These are phyloP conservation scores for Colletotrichum australisinense DNA, from an alignment of 2,329 filamentous ascomycete species.

Conservation along the genomic window DNA sequence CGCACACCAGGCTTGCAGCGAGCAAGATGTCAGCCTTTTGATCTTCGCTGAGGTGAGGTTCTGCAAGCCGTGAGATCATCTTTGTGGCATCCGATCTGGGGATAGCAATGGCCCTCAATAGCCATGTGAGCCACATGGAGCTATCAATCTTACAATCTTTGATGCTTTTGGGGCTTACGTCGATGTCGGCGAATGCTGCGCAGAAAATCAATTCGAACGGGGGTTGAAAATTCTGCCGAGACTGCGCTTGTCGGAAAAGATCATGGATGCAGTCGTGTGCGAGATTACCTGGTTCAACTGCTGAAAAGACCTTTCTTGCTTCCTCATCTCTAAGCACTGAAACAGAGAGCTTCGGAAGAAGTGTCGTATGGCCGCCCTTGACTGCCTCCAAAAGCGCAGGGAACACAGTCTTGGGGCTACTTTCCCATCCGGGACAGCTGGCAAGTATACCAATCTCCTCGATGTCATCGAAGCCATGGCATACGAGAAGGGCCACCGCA, in stretches of 20 bases:
- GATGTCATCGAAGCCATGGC: neutral
- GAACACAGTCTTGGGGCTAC: neutral
- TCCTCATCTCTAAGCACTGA: neutral
- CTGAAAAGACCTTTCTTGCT: neutral
- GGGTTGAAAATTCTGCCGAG: neutral
- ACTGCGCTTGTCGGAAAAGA: neutral
- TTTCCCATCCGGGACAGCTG: neutral
- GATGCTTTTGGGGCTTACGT: neutral
- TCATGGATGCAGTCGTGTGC: neutral
- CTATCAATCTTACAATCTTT: neutral
- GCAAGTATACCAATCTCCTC: neutral
- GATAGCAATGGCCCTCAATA: neutral
- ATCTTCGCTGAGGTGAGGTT: neutral
- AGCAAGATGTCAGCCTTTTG: neutral
- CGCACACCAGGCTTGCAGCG: neutral
- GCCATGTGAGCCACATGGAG: neutral
- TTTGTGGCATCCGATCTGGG: neutral
- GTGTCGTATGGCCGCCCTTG: neutral
- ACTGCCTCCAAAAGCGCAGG: neutral
- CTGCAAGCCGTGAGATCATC: neutral
- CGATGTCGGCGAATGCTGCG: neutral
- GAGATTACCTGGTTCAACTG: neutral
- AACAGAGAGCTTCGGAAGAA: neutral
- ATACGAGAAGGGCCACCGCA: neutral
- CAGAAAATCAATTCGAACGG: neutral